A percentile compares a stretch with the other conserved stretches of the same genome.
Conservation (phyloP, 768 basidiomycete species). For the Hortiboletus campestris region DNA sequence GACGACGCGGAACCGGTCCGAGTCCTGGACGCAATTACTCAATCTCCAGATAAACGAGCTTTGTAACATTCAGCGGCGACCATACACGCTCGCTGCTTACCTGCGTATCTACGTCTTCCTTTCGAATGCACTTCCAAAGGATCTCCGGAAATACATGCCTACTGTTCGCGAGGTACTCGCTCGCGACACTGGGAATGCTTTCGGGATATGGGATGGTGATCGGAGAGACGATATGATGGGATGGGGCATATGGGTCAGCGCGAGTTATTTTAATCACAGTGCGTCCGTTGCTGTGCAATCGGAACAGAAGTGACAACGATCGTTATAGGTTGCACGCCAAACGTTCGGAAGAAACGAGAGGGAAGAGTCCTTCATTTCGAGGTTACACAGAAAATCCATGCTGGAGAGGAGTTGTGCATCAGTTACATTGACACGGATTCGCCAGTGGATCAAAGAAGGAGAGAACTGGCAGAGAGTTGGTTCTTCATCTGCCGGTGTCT, state of each 20-base stretch:
- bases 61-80: constrained; percentile 42
- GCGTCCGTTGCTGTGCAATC: constrained; percentile 5
- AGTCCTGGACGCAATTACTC: constrained; percentile 48
- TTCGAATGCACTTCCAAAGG: constrained; percentile 32
- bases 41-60: constrained; percentile 60
- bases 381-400: constrained; percentile 39
- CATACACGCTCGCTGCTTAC: constrained; percentile 51
- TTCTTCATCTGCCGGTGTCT: constrained; percentile 54
- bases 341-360: constrained; percentile 44
- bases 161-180: constrained; percentile 53
- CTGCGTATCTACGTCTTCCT: constrained; percentile 56
- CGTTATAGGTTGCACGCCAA: constrained; percentile 50
- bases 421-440: constrained; percentile 45
- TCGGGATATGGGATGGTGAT: constrained; percentile 64
- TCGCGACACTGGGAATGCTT: constrained; percentile 64
- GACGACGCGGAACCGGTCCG: constrained; percentile 2
- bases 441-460: constrained; percentile 36
- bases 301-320: neutral
- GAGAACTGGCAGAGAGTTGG: constrained; percentile 49
- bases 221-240: constrained; percentile 56
- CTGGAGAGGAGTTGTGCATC: constrained; percentile 58
- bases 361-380: constrained; percentile 49
- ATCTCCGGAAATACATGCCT: constrained; percentile 37
- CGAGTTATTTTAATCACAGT: constrained; percentile 73
- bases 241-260: constrained; percentile 59